Conservation (phyloP, 1,139 yeast species). For the Debaryomyces nepalensis region DNA sequence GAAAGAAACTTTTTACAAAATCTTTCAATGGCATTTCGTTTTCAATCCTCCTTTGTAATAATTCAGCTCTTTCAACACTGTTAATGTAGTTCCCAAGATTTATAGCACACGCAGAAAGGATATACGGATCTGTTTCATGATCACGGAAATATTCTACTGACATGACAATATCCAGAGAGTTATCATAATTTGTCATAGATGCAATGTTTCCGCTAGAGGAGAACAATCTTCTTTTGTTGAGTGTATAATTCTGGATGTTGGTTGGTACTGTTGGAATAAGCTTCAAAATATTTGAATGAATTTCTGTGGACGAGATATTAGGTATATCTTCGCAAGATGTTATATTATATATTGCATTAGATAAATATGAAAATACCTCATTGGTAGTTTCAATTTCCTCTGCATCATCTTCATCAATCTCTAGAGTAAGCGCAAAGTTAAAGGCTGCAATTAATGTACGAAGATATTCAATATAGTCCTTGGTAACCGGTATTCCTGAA, state of each 20-base stretch:
- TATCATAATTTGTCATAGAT: slow-evolving; percentile 31
- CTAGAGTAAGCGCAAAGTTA: slow-evolving; percentile 6
- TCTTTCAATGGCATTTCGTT: slow-evolving; percentile 16
- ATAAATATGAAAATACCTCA: slow-evolving; percentile 21
- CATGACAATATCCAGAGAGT: slow-evolving; percentile 18
- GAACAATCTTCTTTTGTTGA: slow-evolving; percentile 36
- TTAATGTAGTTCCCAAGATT: slow-evolving; percentile 43
- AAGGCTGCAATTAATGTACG: slow-evolving; percentile 9
- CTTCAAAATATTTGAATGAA: slow-evolving; percentile 14
- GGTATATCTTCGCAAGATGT: slow-evolving; percentile 26
- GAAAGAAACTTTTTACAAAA: slow-evolving; percentile 29
- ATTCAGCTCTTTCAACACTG: slow-evolving; percentile 22
- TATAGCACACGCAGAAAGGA: slow-evolving; percentile 34
- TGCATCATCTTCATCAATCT: slow-evolving; percentile 14
- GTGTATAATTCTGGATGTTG: slow-evolving; percentile 16
- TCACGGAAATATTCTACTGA: slow-evolving; percentile 15
- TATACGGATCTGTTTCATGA: slow-evolving; percentile 29
- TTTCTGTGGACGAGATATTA: slow-evolving; percentile 14
- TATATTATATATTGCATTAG: slow-evolving; percentile 23
- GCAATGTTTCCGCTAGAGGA: slow-evolving; percentile 43
- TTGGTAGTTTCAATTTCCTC: slow-evolving; percentile 16
- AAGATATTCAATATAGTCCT: slow-evolving; percentile 6
- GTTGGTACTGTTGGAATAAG: slow-evolving; percentile 15
- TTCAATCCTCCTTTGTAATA: slow-evolving; percentile 21
- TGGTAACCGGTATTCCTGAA: not conserved